These are phyloP conservation scores for Kodamaea lidongshanica DNA, from an alignment of 805 yeast species.

Conservation along the genomic window DNA sequence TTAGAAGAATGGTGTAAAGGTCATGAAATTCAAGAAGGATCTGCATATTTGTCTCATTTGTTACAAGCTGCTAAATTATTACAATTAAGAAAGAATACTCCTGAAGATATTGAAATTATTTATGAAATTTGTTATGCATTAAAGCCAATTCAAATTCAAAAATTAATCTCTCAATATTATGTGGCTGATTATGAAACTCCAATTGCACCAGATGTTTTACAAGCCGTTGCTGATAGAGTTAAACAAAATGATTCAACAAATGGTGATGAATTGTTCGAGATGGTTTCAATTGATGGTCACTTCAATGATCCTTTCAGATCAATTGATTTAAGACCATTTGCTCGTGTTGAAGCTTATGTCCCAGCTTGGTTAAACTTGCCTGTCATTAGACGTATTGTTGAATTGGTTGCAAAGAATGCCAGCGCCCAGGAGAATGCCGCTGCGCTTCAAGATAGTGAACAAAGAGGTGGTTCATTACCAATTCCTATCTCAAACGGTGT, in stretches of 20 bases:
- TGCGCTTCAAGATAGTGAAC: conserved; percentile 4
- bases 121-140: conserved; percentile 92
- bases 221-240: conserved; percentile 74
- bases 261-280: conserved; percentile 60
- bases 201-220: conserved; percentile 71
- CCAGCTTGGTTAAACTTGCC: conserved; percentile 94
- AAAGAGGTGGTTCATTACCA: conserved; percentile 4
- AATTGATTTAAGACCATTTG: conserved; percentile 69
- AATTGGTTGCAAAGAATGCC: conserved; percentile 79
- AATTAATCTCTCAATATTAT: conserved; percentile 78
- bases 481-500: conserved; percentile 5
- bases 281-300: conserved; percentile 64
- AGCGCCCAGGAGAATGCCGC: conserved; percentile 48
- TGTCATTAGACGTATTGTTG: conserved; percentile 79
- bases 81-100: conserved; percentile 84
- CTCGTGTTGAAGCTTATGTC: conserved; percentile 81
- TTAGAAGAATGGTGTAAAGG: conserved; percentile 98
- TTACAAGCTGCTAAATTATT: conserved; percentile 89
- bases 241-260: conserved; percentile 50
- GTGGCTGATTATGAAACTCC: conserved; percentile 95
- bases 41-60: conserved; percentile 75
- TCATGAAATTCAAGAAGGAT: conserved; percentile 84
- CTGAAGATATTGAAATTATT: conserved; percentile 84
- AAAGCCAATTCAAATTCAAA: conserved; percentile 93
- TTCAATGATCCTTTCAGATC: conserved; percentile 79